phyloP scores from a whole-genome alignment of 495 filamentous ascomycete genomes.

The Pyronema domesticum region DNA sequence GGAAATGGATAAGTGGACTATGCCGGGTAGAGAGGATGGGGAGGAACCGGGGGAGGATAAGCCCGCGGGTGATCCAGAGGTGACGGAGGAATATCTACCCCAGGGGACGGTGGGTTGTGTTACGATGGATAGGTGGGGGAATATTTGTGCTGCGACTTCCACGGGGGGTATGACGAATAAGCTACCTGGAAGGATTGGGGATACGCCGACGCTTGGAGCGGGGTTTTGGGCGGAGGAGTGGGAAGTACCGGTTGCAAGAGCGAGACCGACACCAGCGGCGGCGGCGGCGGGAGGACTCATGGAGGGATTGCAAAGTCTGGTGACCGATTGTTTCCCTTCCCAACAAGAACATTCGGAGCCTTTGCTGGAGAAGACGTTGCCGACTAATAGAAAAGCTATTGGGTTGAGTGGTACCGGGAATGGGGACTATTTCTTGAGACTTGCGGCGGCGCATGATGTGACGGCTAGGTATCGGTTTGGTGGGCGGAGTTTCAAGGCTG shows the following conservation, averaged over 20 bases:
- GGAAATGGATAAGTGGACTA: background rate
- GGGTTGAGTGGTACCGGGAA: slow-evolving; percentile 78
- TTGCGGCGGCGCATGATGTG: slow-evolving; percentile 32
- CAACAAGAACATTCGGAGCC: background rate
- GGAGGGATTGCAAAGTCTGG: background rate
- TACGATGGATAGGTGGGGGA: slow-evolving; percentile 54
- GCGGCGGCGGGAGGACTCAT: background rate
- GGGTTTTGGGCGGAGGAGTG: slow-evolving; percentile 86
- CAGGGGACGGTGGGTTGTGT: slow-evolving; percentile 79
- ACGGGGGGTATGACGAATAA: slow-evolving; percentile 87
- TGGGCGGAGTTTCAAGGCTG: slow-evolving; percentile 27
- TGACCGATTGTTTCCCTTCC: background rate
- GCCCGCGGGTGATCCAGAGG: background rate
- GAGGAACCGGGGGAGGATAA: slow-evolving; percentile 6
- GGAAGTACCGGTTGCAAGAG: slow-evolving; percentile 27
- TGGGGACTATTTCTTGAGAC: slow-evolving; percentile 69
- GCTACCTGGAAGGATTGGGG: slow-evolving; percentile 64
- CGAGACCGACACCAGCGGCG: background rate
- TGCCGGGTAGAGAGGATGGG: slow-evolving; percentile 26
- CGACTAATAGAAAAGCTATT: slow-evolving; percentile 33
- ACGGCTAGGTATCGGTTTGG: slow-evolving; percentile 15
- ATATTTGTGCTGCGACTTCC: slow-evolving; percentile 61
- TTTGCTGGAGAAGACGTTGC: slow-evolving; percentile 2
- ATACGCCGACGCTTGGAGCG: slow-evolving; percentile 71
- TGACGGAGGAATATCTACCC: slow-evolving; percentile 41